phyloP scores from a whole-genome alignment of 2,329 filamentous ascomycete species.

The Diaporthe sp. region DNA sequence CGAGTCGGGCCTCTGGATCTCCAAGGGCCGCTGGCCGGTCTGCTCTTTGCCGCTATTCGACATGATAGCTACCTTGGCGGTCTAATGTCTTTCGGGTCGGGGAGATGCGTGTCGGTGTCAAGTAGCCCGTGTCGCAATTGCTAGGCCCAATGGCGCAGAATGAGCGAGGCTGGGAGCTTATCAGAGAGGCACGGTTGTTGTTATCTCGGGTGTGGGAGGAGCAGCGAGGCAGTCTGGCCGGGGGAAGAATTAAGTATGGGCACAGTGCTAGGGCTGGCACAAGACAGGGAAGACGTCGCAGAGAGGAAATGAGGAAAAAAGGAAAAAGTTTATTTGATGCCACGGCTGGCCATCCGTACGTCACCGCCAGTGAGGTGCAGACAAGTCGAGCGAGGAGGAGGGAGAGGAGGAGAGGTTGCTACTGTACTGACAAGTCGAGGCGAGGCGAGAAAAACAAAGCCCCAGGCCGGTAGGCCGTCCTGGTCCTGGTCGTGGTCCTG shows the following conservation, averaged over 20 bases:
- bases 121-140: conserved; percentile 25
- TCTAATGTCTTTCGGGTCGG: background rate
- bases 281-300: conserved; percentile 11
- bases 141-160: conserved; percentile 19
- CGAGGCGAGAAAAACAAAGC: conserved; percentile 18
- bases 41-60: conserved; percentile 48
- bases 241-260: conserved; percentile 26
- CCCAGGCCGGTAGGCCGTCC: conserved; percentile 2
- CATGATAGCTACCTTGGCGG: conserved; percentile 43
- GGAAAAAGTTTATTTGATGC: conserved; percentile 13
- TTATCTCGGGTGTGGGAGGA: conserved; percentile 13
- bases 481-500: conserved; percentile 8
- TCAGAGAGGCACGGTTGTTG: conserved; percentile 21
- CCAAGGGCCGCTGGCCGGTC: conserved; percentile 51
- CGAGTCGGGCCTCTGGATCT: conserved; percentile 61
- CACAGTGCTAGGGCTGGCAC: conserved; percentile 19
- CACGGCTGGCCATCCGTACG: conserved; percentile 7
- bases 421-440: background rate
- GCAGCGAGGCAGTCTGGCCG: conserved; percentile 5
- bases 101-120: background rate
- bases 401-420: background rate
- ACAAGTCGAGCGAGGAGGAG: background rate
- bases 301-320: background rate
- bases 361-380: conserved; percentile 34
- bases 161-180: conserved; percentile 34